These are phyloP conservation scores for Kwoniella sp. DNA, from an alignment of 768 basidiomycete species.

Conservation along the genomic window DNA sequence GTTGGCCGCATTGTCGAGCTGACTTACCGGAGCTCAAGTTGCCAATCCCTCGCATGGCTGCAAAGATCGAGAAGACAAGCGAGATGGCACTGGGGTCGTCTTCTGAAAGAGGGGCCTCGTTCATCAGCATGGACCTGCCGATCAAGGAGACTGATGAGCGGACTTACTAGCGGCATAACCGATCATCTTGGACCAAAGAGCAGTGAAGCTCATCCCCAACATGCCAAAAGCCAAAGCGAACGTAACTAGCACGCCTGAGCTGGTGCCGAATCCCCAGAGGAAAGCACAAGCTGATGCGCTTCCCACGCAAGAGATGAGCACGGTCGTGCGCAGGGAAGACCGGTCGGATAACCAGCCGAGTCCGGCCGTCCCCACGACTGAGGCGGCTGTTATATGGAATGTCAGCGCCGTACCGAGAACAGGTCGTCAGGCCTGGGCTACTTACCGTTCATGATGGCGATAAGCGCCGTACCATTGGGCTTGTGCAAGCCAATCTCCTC, in stretches of 20 bases:
- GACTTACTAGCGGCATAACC: slow-evolving; percentile 34
- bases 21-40: slow-evolving; percentile 39
- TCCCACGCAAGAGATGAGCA: slow-evolving; percentile 34
- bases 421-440: background rate
- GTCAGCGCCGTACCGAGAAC: background rate
- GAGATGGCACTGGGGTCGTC: slow-evolving; percentile 32
- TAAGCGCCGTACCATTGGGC: slow-evolving; percentile 35
- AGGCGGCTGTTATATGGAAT: slow-evolving; percentile 26
- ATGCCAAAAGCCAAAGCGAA: slow-evolving; percentile 39
- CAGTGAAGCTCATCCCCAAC: slow-evolving; percentile 32
- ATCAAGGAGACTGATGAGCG: background rate
- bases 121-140: background rate
- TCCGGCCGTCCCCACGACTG: slow-evolving; percentile 35
- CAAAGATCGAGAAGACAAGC: slow-evolving; percentile 36
- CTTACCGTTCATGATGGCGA: slow-evolving; percentile 45
- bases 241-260: slow-evolving; percentile 20
- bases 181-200: slow-evolving; percentile 41
- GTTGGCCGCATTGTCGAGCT: background rate
- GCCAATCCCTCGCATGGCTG: slow-evolving; percentile 37
- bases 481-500: slow-evolving; percentile 27
- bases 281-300: slow-evolving; percentile 36
- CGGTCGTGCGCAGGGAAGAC: slow-evolving; percentile 26
- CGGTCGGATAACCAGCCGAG: slow-evolving; percentile 40
- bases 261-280: slow-evolving; percentile 45
- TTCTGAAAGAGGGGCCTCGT: too few species aligned